Percentiles rank a stretch among this genome's conserved stretches.
phyloP scores from a whole-genome alignment of 441 rosid species.

The Erysimum pusillum region DNA sequence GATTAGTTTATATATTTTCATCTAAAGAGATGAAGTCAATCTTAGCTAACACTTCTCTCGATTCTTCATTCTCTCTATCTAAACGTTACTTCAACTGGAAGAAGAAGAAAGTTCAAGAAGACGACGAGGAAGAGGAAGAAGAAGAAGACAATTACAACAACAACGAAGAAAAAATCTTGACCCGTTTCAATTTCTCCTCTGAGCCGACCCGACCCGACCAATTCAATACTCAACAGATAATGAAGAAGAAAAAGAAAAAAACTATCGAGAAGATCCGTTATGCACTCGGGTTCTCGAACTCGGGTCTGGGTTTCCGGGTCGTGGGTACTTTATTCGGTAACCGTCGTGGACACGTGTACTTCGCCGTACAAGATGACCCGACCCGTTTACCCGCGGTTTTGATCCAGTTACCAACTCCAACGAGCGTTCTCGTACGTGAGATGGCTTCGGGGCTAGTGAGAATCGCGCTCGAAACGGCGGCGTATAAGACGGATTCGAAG shows the following conservation, averaged over 20 bases:
- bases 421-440: conserved; percentile 62
- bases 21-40: conserved; percentile 61
- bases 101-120: conserved; percentile 63
- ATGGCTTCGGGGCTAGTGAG: conserved; percentile 77
- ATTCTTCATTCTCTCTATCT: conserved; percentile 75
- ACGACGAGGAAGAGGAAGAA: conserved; percentile 50
- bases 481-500: conserved; percentile 31
- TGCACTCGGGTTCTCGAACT: conserved; percentile 47
- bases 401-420: conserved; percentile 70
- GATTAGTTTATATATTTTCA: neutral
- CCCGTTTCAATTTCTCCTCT: conserved; percentile 51
- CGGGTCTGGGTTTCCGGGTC: conserved; percentile 58
- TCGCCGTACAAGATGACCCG: conserved; percentile 69
- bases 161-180: conserved; percentile 51
- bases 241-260: conserved; percentile 39
- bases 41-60: conserved; percentile 65
- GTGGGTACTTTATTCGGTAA: conserved; percentile 71
- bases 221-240: conserved; percentile 5
- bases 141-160: conserved; percentile 19
- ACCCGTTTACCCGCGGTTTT: conserved; percentile 58
- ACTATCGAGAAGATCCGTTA: conserved; percentile 61
- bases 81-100: conserved; percentile 76
- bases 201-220: conserved; percentile 40
- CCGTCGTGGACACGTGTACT: conserved; percentile 71
- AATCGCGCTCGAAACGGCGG: conserved; percentile 55